Evolutionary conservation across 2,329 filamentous ascomycete species (phyloP).

Genomic region (Teratosphaeria gauchensis): DNA sequence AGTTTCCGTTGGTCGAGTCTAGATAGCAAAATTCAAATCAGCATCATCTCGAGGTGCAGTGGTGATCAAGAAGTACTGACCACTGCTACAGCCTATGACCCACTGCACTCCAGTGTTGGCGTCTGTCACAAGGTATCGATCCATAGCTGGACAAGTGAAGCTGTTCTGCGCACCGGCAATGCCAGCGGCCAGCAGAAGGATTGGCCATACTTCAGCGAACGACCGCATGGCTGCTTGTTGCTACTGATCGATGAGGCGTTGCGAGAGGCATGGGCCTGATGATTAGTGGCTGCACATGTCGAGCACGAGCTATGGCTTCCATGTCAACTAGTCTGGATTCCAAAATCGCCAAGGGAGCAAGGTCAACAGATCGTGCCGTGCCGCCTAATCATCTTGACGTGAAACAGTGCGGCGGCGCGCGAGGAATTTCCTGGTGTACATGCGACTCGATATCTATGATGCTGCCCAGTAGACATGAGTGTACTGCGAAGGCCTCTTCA

Average conservation of each 20-base stretch:
- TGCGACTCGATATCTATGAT: not conserved
- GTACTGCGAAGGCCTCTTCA: not conserved
- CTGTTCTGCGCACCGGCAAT: not conserved
- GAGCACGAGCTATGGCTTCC: not conserved
- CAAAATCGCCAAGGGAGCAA: not conserved
- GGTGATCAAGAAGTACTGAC: not conserved
- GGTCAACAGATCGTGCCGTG: not conserved
- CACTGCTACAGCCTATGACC: not conserved
- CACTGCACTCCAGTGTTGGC: not conserved
- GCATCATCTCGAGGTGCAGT: not conserved
- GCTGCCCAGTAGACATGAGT: not conserved
- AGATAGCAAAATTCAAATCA: not conserved
- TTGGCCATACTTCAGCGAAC: not conserved
- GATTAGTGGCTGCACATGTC: not conserved
- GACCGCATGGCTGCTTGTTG: not conserved
- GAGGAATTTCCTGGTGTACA: not conserved
- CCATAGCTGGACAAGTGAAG: not conserved
- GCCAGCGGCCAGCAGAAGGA: not conserved
- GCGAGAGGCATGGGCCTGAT: not conserved
- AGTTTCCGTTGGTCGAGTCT: not conserved
- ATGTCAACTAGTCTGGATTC: not conserved
- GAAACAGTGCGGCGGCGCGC: not conserved
- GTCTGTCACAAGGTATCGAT: not conserved
- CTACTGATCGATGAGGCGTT: not conserved
- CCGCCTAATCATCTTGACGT: not conserved